Base-by-base conservation (phyloP, 2,329 filamentous ascomycete genomes). In the Hymenotorrendiella dingleyae region DNA sequence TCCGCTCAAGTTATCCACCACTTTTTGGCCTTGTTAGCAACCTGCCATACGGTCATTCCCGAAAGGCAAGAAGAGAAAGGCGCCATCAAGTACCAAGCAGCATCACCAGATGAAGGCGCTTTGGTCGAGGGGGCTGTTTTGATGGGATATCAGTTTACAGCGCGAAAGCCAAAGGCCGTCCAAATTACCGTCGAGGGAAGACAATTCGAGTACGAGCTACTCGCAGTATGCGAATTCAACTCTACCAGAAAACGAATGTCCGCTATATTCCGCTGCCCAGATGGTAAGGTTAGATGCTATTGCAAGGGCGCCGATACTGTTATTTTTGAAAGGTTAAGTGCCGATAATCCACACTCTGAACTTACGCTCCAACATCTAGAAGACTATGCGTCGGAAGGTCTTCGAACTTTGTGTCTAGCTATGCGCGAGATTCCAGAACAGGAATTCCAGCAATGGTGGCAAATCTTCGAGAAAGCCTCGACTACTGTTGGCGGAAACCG, bases 161-260 rank as follows among this genome's bases (percentile, higher is more conserved):
- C 93, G 39, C 81, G 94, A 57, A 95, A 93, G 67, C 94, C 93
- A 22, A 80, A 82, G 45, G 79, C 87, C 4, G 93, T 98, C 22
- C 84, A 90, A 29, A 90, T 97, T 54, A 76, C 84, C 43, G 82
- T 84, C 1, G 76, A 77, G 28, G 89, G 85, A 1, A 68, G 77
- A 54, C 76, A 87, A 52, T 72, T 77, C 32, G 85, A 96, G 62
- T 98, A 93, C 62, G 87, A 96, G 62, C 73, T 98, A 28, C 69
- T 98, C 45, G 91, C 91, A 2, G 90, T 98, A n/a, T 96, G 91
- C 63, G 93, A 98, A 64, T 98, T 98, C 73, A 98, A 98, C 67
- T 97, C 93, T 1, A 93, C 89, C 7, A 77, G 93, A 57, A 98
- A 98, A 70, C 77, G 93, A 53, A 98, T 98, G 93, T 97, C 93